Evolutionary conservation across 2,329 filamentous ascomycete species (phyloP), one percentile per base, ranked within the genome.

Genomic region (Arthroderma sp.): DNA sequence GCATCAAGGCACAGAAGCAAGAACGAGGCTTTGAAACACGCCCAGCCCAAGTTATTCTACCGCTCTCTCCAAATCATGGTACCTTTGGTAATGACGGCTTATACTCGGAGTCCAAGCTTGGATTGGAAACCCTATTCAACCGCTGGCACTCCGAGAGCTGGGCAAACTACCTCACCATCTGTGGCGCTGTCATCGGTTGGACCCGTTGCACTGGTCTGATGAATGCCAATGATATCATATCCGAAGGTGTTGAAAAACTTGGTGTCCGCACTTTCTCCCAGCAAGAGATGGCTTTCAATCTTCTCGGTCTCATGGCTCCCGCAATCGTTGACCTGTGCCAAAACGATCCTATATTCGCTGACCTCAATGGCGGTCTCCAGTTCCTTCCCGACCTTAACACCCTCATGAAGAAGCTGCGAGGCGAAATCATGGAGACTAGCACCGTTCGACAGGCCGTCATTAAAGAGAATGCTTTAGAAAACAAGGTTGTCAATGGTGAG

Each of bases 281-380:
- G 69, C 87, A 94, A 64, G 91, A 98, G 68, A 98, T 98, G 91
- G 91, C 91, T 10, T 98, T 98, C 75, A 98, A 98, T 68, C 69
- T 98, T 53, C 78, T 98, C 38, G 89, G 91, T 54, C 77, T 98
- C 43, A 94, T 98, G 91, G 84, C 88, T 1, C 88, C 91, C 33
- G 77, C 82, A 29, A 85, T 98, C 56, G 88, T 94, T 54, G 87
- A 98, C 61, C 77, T 98, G 37, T 98, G 91, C 74, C 91, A 98
- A 70, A 73, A 78, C 38, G 86, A 96, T 69, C 93, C 91, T 7
- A 87, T 98, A 48, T 96, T 91, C 67, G 91, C 91, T 51, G 91
- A 98, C 66, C 74, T 98, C 43, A 98, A 98, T 68, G 91, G 93
- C 60, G 93, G 91, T 54, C 78, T 98, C 45, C 91, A 98, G 66